A percentile compares a stretch with the other conserved stretches of the same genome.
Conservation (phyloP, 208 protist genomes). For the Strigomonas galati region DNA sequence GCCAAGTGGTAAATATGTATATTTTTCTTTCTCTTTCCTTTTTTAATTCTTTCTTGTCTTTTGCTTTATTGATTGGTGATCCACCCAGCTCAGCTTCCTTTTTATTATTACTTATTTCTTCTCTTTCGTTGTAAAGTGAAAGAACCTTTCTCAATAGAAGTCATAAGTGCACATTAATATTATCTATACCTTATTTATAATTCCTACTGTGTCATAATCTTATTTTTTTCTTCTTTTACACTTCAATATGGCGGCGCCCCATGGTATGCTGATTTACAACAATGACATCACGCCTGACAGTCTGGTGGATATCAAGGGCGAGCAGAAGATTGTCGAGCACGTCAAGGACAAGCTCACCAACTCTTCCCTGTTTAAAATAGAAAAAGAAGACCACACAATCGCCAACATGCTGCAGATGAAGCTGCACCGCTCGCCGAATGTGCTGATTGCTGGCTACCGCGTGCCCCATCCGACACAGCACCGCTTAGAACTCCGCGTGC, state of each 20-base stretch:
- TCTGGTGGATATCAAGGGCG: slow-evolving; percentile 81
- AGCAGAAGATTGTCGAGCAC: slow-evolving; percentile 78
- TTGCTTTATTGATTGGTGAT: no score
- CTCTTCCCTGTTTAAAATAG: slow-evolving; percentile 85
- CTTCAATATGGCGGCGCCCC: slow-evolving; percentile 52
- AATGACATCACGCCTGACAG: slow-evolving; percentile 90
- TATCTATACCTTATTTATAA: no score
- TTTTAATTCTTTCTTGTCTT: slow-evolving; percentile 12
- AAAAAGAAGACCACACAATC: slow-evolving; percentile 89
- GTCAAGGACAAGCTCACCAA: slow-evolving; percentile 78
- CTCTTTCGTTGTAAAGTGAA: neutral
- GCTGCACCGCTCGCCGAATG: slow-evolving; percentile 72
- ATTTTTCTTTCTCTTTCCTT: slow-evolving; percentile 4
- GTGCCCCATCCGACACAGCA: slow-evolving; percentile 91
- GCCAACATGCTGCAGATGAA: slow-evolving; percentile 89
- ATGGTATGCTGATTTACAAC: slow-evolving; percentile 91
- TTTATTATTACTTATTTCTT: slow-evolving; percentile 3
- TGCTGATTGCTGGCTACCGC: slow-evolving; percentile 85
- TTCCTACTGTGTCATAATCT: no score
- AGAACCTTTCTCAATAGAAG: no score
- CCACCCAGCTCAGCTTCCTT: no score
- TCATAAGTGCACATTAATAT: no score
- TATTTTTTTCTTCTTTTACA: neutral
- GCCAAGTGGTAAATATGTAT: slow-evolving; percentile 4
- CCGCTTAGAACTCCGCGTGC: slow-evolving; percentile 80